phyloP scores from a whole-genome alignment of 352 stramenopile genomes.

The Pythium volutum region DNA sequence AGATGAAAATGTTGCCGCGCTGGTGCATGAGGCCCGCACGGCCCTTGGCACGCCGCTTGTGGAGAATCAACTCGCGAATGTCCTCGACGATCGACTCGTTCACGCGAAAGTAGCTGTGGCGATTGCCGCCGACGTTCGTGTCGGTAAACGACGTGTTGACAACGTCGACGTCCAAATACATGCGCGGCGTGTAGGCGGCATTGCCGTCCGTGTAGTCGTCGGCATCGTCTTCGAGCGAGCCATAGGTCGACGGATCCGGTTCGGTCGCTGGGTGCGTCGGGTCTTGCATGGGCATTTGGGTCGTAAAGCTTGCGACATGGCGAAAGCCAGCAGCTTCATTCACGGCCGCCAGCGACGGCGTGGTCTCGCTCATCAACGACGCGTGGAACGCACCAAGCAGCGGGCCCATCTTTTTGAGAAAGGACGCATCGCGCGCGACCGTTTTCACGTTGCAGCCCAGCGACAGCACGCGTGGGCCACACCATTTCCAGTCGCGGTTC shows the following conservation, averaged over 20 bases:
- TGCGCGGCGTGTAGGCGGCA: constrained; percentile 19
- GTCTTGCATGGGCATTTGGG: too few relatives aligned
- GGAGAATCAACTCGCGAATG: constrained; percentile 59
- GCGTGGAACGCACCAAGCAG: neutral
- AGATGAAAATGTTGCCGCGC: constrained; percentile 67
- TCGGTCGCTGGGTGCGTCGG: neutral
- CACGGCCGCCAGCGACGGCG: neutral
- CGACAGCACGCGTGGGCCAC: neutral
- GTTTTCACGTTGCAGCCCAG: constrained; percentile 6
- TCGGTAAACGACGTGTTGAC: constrained; percentile 89
- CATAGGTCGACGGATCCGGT: constrained; percentile 1
- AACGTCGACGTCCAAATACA: constrained; percentile 81
- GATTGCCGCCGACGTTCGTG: constrained; percentile 79
- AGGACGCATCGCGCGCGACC: constrained; percentile 5
- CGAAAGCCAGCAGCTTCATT: constrained; percentile 5
- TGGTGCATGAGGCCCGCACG: constrained; percentile 58
- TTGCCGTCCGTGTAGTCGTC: neutral
- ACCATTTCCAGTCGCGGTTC: constrained; percentile 7
- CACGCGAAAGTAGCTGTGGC: constrained; percentile 87
- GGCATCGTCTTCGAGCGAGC: neutral
- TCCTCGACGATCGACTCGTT: constrained; percentile 80
- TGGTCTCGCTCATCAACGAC: neutral
- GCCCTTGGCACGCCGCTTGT: constrained; percentile 48
- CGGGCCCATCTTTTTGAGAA: neutral
- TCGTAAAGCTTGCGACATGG: neutral